Percentiles rank a stretch among this genome's conserved stretches.
These are phyloP conservation scores for Diatrype stigma DNA, from an alignment of 2,329 filamentous ascomycete genomes.

Conservation along the genomic window DNA sequence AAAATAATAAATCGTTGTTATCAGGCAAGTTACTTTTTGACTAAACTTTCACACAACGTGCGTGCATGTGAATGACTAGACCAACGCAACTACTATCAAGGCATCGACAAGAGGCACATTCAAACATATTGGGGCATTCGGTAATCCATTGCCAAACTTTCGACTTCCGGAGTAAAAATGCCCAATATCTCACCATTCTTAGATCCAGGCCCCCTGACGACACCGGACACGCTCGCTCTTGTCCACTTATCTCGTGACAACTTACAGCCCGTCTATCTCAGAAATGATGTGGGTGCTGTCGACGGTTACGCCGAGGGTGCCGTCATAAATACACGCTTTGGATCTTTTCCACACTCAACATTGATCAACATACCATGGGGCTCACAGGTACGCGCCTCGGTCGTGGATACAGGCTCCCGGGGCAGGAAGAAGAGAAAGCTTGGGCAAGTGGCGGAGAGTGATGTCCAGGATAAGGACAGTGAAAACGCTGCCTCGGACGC, in stretches of 20 bases:
- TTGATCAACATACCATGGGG: conserved; percentile 81
- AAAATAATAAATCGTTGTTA: too few species aligned
- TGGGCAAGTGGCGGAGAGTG: conserved; percentile 39
- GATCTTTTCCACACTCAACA: conserved; percentile 80
- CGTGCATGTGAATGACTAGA: too few species aligned
- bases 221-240: conserved; percentile 68
- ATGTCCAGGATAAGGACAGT: conserved; percentile 36
- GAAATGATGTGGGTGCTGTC: conserved; percentile 56
- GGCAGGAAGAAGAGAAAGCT: conserved; percentile 65
- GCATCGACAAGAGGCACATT: not conserved
- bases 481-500: conserved; percentile 15
- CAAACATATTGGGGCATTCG: conserved; percentile 3
- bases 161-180: conserved; percentile 25
- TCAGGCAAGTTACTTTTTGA: too few species aligned
- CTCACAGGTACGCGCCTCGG: conserved; percentile 82
- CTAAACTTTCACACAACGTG: too few species aligned
- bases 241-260: conserved; percentile 86
- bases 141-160: not conserved
- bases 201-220: conserved; percentile 59
- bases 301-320: conserved; percentile 73
- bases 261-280: conserved; percentile 70
- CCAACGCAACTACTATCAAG: too few species aligned
- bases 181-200: conserved; percentile 70
- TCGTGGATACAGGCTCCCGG: conserved; percentile 86
- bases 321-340: conserved; percentile 88